These are phyloP conservation scores for Paxillus ammoniavirescens DNA, from an alignment of 768 basidiomycete species.

Conservation along the genomic window DNA sequence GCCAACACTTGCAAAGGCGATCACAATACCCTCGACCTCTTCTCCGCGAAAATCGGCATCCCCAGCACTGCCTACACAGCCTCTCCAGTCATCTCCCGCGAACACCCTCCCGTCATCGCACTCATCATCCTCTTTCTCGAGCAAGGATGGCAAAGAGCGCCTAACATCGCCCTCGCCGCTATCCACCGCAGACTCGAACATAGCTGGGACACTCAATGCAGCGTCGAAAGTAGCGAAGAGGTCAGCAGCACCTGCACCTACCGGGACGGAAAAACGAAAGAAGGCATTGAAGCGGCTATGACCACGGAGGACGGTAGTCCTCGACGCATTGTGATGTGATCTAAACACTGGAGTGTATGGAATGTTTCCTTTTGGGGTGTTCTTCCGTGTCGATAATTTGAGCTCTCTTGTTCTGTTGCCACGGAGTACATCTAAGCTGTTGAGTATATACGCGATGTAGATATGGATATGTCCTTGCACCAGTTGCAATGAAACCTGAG, in stretches of 20 bases:
- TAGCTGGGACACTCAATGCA: constrained; percentile 39
- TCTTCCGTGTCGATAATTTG: background rate
- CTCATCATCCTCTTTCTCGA: constrained; percentile 29
- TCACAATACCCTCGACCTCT: constrained; percentile 42
- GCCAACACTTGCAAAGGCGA: constrained; percentile 25
- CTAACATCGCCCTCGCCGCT: constrained; percentile 68
- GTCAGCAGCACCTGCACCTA: constrained; percentile 50
- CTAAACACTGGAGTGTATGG: background rate
- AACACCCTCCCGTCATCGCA: constrained; percentile 43
- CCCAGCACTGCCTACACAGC: constrained; percentile 39
- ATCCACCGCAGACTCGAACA: constrained; percentile 69
- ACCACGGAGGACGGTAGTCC: constrained; percentile 8
- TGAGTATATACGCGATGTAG: background rate
- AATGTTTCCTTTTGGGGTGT: background rate
- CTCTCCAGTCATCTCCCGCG: constrained; percentile 33
- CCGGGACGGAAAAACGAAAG: constrained; percentile 79
- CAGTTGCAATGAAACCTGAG: too few species aligned
- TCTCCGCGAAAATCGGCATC: constrained; percentile 43
- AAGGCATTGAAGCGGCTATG: constrained; percentile 82
- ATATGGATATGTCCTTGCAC: background rate
- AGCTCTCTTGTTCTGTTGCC: background rate
- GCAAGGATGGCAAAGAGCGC: constrained; percentile 51
- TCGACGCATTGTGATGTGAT: constrained; percentile 1
- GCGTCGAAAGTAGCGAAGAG: constrained; percentile 68
- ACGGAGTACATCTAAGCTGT: background rate